Percentiles rank a stretch among this genome's conserved stretches.
Conservation (phyloP, 805 yeast species). For the Saccharomycodes ludwigii region DNA sequence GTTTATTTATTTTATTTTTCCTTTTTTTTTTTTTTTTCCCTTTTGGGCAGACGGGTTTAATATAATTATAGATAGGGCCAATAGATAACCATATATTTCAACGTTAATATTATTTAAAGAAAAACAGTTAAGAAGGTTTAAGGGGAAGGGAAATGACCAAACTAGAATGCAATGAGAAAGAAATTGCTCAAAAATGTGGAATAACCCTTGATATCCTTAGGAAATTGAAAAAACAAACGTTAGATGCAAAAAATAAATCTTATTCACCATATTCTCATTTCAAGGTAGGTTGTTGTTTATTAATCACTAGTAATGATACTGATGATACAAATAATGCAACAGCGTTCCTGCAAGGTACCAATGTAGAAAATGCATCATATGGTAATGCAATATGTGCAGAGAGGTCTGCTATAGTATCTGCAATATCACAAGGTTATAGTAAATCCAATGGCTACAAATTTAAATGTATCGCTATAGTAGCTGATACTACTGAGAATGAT, state of each 20-base stretch:
- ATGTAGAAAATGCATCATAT: constrained; percentile 87
- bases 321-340: background rate
- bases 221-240: constrained; percentile 17
- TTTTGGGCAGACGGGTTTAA: too few species aligned
- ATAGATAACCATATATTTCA: too few species aligned
- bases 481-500: constrained; percentile 44
- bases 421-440: constrained; percentile 26
- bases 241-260: constrained; percentile 28
- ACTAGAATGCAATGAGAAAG: too few species aligned
- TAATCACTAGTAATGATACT: constrained; percentile 34
- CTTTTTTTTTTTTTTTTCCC: too few species aligned
- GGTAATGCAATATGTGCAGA: constrained; percentile 75
- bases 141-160: too few species aligned
- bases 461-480: constrained; percentile 47
- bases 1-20: too few species aligned
- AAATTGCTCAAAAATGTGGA: constrained; percentile 6
- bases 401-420: constrained; percentile 48
- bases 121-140: too few species aligned
- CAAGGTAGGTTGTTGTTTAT: constrained; percentile 66
- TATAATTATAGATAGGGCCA: too few species aligned
- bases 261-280: constrained; percentile 38
- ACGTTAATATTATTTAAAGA: too few species aligned
- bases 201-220: constrained; percentile 17
- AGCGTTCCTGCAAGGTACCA: constrained; percentile 53
- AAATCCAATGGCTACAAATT: too few species aligned